Conservation (phyloP, 108 stramenopile species). For the Parmales sp. region DNA sequence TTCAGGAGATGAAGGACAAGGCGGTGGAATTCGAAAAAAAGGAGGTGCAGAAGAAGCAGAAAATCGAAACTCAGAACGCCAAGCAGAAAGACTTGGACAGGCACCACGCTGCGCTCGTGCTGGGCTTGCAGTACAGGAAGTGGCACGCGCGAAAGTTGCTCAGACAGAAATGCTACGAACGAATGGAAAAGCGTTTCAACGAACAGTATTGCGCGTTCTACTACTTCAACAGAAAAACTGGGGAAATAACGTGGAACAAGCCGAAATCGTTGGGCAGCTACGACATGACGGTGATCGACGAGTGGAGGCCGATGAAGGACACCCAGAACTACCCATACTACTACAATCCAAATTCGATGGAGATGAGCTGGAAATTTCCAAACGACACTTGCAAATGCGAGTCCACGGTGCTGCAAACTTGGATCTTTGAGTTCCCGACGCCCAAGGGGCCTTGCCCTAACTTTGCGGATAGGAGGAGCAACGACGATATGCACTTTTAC, state of each 20-base stretch:
- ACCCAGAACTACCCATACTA: conserved; percentile 8
- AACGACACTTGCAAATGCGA: neutral
- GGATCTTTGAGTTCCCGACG: neutral
- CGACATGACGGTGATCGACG: conserved; percentile 6
- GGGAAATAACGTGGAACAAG: neutral
- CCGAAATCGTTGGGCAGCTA: neutral
- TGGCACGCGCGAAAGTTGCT: conserved; percentile 8
- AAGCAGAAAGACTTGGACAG: neutral
- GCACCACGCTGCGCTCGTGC: neutral
- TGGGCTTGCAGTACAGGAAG: conserved; percentile 10
- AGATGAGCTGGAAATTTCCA: conserved; percentile 12
- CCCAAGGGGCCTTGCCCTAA: conserved; percentile 2
- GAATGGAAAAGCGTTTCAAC: neutral
- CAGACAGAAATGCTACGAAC: conserved; percentile 3
- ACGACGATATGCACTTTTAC: conserved; percentile 9
- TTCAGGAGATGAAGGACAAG: neutral
- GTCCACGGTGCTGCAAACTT: neutral
- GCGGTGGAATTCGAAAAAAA: neutral
- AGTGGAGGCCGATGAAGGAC: conserved; percentile 12
- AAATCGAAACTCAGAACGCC: neutral
- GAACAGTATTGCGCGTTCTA: conserved; percentile 7
- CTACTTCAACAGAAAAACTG: conserved; percentile 2
- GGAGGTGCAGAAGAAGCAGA: neutral
- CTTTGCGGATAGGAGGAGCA: conserved; percentile 1
- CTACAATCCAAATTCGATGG: conserved; percentile 4